Evolutionary conservation across 805 yeast species (phyloP), one percentile per base, ranked within the genome.

Genomic region (Cyberlindnera suaveolens): DNA sequence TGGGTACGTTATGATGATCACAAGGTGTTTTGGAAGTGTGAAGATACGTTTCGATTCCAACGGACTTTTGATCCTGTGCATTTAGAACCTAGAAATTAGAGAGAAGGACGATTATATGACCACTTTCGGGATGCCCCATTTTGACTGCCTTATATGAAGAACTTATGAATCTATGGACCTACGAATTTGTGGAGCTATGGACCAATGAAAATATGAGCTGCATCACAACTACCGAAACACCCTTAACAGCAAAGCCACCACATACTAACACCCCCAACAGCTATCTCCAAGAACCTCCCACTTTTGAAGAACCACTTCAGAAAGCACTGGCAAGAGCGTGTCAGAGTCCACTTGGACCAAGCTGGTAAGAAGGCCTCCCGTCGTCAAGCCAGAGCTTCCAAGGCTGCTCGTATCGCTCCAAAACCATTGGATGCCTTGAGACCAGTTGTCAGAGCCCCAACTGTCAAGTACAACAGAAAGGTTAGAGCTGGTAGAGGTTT

Each of bases 251-350:
- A 15, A 33, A 33, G 8, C 20, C 37, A 26, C n/a, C 20, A 19
- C 23, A 20, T 36, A 48, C 51, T 46, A 48, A 60, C 58, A 57
- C 9, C 26, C 31, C 11, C 3, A 34, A 39, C 74, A 90, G 99
- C 98, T 76, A 89, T 93, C 82, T 76, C 93, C 65, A 91, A 93
- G 90, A 91, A 91, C 80, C 82, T 89, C 80, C 96, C 98, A 81
- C 79, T 91, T 79, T 85, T 87, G 82, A 88, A 87, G 85, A 91
- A 91, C 85, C 99, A 93, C 82, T 91, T 91, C 96, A 85, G 97
- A 82, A 91, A 91, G 87, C 91, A 91, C 96, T 93, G 99, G 99
- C 98, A 93, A 80, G 96, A 88, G 77, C 87, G 98, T 71, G 99
- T 93, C 82, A 87, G 80, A 74, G 96, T 88, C 67, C 99, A 95